Conservation (phyloP, 2,329 filamentous ascomycete species). For the Stachybotrys chartarum region DNA sequence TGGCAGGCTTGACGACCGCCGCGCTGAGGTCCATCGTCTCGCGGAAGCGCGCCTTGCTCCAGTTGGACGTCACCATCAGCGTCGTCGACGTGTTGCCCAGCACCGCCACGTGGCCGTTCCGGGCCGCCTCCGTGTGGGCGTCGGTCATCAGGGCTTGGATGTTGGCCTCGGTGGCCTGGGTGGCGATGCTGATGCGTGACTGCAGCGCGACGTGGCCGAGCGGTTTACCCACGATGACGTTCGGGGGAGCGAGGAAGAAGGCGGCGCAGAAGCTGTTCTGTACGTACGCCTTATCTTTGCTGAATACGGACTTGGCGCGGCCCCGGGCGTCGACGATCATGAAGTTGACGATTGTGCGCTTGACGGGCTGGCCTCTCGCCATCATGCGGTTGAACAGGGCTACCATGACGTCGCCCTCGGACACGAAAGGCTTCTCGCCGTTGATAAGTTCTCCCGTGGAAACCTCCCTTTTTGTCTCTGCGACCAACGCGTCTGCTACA, state of each 20-base stretch:
- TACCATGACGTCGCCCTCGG: not conserved
- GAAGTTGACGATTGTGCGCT: not conserved
- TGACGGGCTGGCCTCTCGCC: not conserved
- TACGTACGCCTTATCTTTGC: not conserved
- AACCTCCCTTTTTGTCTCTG: not conserved
- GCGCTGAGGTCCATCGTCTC: not conserved
- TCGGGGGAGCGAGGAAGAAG: too few species aligned
- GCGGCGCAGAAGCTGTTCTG: not conserved
- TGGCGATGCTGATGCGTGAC: not conserved
- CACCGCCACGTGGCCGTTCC: not conserved
- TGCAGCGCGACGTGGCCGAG: not conserved
- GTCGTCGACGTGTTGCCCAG: not conserved
- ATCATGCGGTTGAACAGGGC: not conserved
- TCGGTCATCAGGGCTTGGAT: not conserved
- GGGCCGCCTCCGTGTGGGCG: not conserved
- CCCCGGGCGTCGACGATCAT: not conserved
- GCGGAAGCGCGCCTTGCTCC: not conserved
- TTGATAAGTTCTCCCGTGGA: not conserved
- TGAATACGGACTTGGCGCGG: not conserved
- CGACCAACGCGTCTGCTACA: not conserved
- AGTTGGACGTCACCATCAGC: not conserved
- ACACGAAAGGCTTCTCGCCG: not conserved
- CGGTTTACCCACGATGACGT: not conserved
- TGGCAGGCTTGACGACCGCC: not conserved
- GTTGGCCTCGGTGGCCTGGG: not conserved